Evolutionary conservation across 306 rosid genomes (phyloP).

Genomic region (Canavalia gladiata): DNA sequence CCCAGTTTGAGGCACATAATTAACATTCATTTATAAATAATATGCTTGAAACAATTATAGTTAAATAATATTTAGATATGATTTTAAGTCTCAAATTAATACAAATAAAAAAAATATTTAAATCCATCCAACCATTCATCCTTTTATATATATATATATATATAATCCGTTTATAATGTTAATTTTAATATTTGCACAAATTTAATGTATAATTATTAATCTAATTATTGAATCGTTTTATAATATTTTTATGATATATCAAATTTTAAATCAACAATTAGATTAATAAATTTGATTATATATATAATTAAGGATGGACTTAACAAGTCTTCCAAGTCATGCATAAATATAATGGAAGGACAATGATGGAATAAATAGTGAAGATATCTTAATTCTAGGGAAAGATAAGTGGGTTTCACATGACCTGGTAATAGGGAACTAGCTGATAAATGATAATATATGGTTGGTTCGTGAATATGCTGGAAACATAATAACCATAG

Average conservation of each 20-base stretch:
- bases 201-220: too few relatives aligned
- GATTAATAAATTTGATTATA: too few relatives aligned
- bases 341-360: background rate
- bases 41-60: background rate
- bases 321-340: background rate
- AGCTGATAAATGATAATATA: background rate
- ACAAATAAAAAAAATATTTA: too few relatives aligned
- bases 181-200: too few relatives aligned
- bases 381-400: background rate
- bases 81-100: background rate
- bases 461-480: conserved; percentile 12
- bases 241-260: too few relatives aligned
- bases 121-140: too few relatives aligned
- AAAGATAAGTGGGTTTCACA: background rate
- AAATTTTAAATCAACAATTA: too few relatives aligned
- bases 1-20: background rate
- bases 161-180: too few relatives aligned
- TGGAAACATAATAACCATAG: conserved; percentile 19
- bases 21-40: background rate
- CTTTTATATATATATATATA: too few relatives aligned
- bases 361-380: conserved; percentile 10
- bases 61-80: background rate
- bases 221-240: too few relatives aligned
- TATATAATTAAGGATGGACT: conserved; percentile 8
- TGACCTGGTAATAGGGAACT: background rate